These are phyloP conservation scores for Saturnispora kantuleensis DNA, from an alignment of 805 yeast genomes.

Conservation along the genomic window DNA sequence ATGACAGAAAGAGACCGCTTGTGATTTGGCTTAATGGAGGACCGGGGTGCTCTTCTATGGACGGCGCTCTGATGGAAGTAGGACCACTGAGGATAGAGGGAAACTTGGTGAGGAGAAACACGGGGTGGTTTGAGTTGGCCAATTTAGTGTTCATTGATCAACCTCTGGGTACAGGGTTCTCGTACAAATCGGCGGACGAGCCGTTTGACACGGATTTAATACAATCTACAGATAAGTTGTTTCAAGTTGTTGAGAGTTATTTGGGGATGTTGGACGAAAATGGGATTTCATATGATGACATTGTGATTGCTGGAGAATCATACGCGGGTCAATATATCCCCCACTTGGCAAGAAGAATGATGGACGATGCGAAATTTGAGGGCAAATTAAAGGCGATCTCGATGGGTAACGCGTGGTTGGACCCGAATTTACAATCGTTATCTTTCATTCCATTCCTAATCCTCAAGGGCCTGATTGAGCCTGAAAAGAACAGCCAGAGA, in stretches of 20 bases:
- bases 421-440: conserved; percentile 75
- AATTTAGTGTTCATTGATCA: conserved; percentile 86
- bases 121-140: conserved; percentile 76
- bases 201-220: conserved; percentile 44
- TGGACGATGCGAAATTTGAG: conserved; percentile 36
- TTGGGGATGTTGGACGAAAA: conserved; percentile 69
- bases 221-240: conserved; percentile 52
- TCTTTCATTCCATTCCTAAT: conserved; percentile 67
- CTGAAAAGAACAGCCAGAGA: conserved; percentile 12
- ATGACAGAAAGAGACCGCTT: conserved; percentile 31
- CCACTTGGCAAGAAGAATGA: conserved; percentile 53
- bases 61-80: conserved; percentile 86
- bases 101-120: conserved; percentile 40
- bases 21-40: conserved; percentile 95
- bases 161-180: conserved; percentile 91
- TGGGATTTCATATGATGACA: conserved; percentile 35
- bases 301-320: conserved; percentile 87
- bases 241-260: conserved; percentile 56
- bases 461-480: conserved; percentile 44
- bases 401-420: conserved; percentile 93
- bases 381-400: conserved; percentile 51
- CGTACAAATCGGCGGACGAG: conserved; percentile 36
- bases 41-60: conserved; percentile 97
- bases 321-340: conserved; percentile 98
- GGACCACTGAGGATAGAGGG: conserved; percentile 69